Evolutionary conservation across 345 rosid genomes (phyloP).

Genomic region (Salix suchowensis): DNA sequence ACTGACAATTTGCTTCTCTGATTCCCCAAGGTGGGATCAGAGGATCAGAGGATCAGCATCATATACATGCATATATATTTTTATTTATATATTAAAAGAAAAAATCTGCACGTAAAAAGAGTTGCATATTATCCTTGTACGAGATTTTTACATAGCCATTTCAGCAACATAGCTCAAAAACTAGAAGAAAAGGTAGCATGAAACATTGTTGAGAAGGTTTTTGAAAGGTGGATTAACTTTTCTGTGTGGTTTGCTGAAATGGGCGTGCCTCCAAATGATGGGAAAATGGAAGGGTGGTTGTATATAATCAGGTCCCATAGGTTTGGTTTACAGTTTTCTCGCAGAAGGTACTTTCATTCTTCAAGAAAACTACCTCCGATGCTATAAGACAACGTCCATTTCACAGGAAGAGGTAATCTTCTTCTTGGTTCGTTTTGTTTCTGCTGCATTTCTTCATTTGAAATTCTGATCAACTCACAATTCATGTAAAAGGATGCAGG

Average conservation of each 20-base stretch:
- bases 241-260: conserved; percentile 17
- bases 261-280: conserved; percentile 34
- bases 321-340: conserved; percentile 67
- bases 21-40: conserved; percentile 62
- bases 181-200: not conserved
- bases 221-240: not conserved
- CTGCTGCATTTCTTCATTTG: not conserved
- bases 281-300: conserved; percentile 90
- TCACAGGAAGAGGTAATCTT: conserved; percentile 48
- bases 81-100: not conserved
- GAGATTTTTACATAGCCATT: not conserved
- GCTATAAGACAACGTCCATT: conserved; percentile 56
- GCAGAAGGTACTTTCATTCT: conserved; percentile 81
- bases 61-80: not conserved
- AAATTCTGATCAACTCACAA: not conserved
- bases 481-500: not conserved
- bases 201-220: not conserved
- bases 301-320: conserved; percentile 68
- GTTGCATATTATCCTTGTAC: not conserved
- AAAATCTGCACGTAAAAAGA: not conserved
- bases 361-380: conserved; percentile 49
- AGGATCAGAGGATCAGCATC: conserved; percentile 55
- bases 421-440: not conserved
- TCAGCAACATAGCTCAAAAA: not conserved
- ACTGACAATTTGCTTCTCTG: conserved; percentile 52